Base-by-base conservation (phyloP, 2,329 filamentous ascomycete species). In the Periconia sp. region DNA sequence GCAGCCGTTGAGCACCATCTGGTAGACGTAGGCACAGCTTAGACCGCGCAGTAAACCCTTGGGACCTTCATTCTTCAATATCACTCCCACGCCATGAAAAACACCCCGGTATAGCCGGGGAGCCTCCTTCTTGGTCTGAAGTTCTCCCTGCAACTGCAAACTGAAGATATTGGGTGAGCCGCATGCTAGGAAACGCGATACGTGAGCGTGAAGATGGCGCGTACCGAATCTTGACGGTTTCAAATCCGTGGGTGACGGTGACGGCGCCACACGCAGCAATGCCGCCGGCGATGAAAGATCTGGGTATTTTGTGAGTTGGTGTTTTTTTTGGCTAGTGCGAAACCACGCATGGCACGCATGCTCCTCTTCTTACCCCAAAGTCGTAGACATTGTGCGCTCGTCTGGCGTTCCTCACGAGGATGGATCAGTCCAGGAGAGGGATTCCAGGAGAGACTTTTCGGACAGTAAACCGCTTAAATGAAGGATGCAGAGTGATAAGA, bases 191-290 rank as follows among this genome's bases (percentile, higher is more conserved):
- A 27, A 27, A 5, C 8, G 23, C 41, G 41, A 41, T 27, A 31
- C 3, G 31, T n/a, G 17, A 13, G 3, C 18, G 40, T 14, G 18
- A 37, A 17, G 13, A 41, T 27, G 48, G 47, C 56, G 71, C 81
- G 71, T 81, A 92, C 89, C 92, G 90, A 72, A 97, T 97, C 84
- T 99, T 99, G 74, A 99, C 92, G 13, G 93, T 97, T 78, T 99
- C 94, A 79, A 97, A 97, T 53, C 92, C 92, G 77, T 99, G 94
- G 47, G 94, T 97, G 61, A 95, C 92, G 41, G 93, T 97, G 53
- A 99, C 94, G 61, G 94, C 94, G 71, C 94, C 94, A 78, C 93
- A 97, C 61, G 94, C 94, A 71, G 94, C 94, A 71, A 99, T 90
- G 72, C 94, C 94, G 73, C 94, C 94, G 53, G 94, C 93, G 68